Percentiles rank a stretch among this genome's conserved stretches.
Conservation (phyloP, 805 yeast species). For the Alloascoidea hylecoeti region DNA sequence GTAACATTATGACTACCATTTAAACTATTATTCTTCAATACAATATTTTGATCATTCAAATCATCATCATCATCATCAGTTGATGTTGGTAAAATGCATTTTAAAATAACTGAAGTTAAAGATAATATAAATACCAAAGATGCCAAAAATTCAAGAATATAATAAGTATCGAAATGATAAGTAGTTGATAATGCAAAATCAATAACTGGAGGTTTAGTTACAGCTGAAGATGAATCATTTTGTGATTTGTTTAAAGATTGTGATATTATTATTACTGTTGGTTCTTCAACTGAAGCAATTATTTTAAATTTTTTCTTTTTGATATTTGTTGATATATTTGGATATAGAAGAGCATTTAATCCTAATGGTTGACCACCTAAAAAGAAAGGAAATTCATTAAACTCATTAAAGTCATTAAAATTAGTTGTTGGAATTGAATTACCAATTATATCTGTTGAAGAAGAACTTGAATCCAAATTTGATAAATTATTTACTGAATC, state of each 20-base stretch:
- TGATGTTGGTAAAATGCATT: constrained; percentile 17
- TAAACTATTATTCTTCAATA: constrained; percentile 4
- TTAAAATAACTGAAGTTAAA: constrained; percentile 29
- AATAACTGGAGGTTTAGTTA: constrained; percentile 8
- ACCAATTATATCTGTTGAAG: too few species aligned
- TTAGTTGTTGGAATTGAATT: too few species aligned
- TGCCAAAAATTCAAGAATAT: constrained; percentile 40
- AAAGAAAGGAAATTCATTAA: background rate
- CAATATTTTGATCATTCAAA: constrained; percentile 3
- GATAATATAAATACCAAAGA: constrained; percentile 37
- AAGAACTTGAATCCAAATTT: background rate
- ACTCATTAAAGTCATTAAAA: background rate
- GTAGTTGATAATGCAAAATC: constrained; percentile 14
- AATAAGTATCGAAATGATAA: constrained; percentile 33
- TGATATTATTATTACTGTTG: constrained; percentile 10
- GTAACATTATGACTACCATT: constrained; percentile 7
- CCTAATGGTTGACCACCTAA: background rate
- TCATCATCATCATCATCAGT: constrained; percentile 5
- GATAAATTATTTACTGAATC: background rate
- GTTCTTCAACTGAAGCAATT: constrained; percentile 14
- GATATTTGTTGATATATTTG: background rate
- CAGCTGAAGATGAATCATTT: too few species aligned
- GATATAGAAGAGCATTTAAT: too few species aligned
- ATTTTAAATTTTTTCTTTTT: constrained; percentile 3
- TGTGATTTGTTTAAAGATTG: background rate